These are phyloP conservation scores for Citeromyces hawaiiensis DNA, from an alignment of 1,139 yeast genomes.

Conservation along the genomic window DNA sequence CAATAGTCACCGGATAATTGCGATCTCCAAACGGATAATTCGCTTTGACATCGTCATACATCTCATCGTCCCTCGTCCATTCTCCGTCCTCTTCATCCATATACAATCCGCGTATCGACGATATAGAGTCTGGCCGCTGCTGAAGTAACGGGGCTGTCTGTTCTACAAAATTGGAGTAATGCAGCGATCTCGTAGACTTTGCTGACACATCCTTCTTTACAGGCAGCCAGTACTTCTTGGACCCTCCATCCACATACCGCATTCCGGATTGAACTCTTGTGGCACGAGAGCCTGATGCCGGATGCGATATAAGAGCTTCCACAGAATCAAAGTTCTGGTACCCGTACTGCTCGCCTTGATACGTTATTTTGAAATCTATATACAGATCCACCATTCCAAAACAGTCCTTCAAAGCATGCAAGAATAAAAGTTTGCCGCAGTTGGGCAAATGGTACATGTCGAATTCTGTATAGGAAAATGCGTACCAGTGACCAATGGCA, in stretches of 20 bases:
- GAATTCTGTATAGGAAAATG: constrained; percentile 72
- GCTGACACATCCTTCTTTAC: constrained; percentile 4
- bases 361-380: constrained; percentile 65
- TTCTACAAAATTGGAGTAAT: background rate
- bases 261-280: constrained; percentile 75
- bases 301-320: constrained; percentile 58
- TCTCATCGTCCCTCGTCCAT: constrained; percentile 21
- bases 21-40: constrained; percentile 43
- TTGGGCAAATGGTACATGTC: constrained; percentile 45
- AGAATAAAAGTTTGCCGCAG: constrained; percentile 48
- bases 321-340: constrained; percentile 77
- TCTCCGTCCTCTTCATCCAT: constrained; percentile 8
- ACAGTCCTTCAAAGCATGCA: constrained; percentile 62
- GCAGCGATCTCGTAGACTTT: background rate
- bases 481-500: constrained; percentile 77
- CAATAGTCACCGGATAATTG: constrained; percentile 45
- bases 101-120: constrained; percentile 2
- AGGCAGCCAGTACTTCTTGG: constrained; percentile 77
- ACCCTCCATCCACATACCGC: constrained; percentile 69
- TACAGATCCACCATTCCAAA: constrained; percentile 63
- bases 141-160: background rate
- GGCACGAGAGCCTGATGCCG: constrained; percentile 50
- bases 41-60: constrained; percentile 26
- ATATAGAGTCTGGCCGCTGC: background rate
- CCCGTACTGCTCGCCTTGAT: constrained; percentile 67